A percentile compares a stretch with the other conserved stretches of the same genome.
These are phyloP conservation scores for Malus hybrid DNA, from an alignment of 331 rosid species.

Conservation along the genomic window DNA sequence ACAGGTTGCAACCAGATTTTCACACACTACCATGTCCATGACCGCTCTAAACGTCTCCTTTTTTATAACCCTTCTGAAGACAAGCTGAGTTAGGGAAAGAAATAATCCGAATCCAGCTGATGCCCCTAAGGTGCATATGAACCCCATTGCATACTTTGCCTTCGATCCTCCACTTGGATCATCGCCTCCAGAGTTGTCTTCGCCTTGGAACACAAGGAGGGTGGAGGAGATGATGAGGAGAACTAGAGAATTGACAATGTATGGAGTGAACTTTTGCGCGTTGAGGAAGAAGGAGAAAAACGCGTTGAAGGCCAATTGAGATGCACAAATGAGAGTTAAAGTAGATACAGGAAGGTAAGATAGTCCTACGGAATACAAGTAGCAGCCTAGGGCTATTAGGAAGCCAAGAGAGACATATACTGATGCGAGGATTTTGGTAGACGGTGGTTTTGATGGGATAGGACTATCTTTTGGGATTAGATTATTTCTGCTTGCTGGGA, in stretches of 20 bases:
- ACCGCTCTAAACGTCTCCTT: conserved; percentile 34
- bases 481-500: conserved; percentile 24
- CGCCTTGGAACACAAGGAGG: conserved; percentile 48
- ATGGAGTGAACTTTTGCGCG: conserved; percentile 63
- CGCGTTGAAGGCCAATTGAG: conserved; percentile 71
- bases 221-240: conserved; percentile 59
- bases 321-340: conserved; percentile 49
- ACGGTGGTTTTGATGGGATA: conserved; percentile 17
- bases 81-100: conserved; percentile 40
- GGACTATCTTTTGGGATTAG: not conserved
- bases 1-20: conserved; percentile 21
- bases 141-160: conserved; percentile 44
- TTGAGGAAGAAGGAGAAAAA: conserved; percentile 64
- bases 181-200: conserved; percentile 18
- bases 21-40: conserved; percentile 37
- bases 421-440: conserved; percentile 23
- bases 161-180: conserved; percentile 15
- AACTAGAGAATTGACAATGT: conserved; percentile 52
- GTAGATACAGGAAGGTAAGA: conserved; percentile 67
- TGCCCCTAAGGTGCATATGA: conserved; percentile 46
- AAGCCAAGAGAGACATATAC: conserved; percentile 46
- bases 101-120: conserved; percentile 37
- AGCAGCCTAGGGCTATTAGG: conserved; percentile 29
- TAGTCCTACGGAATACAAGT: conserved; percentile 50
- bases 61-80: conserved; percentile 29